phyloP scores from a whole-genome alignment of 176 grass and related monocot genomes.

The Aegilops tauschii region DNA sequence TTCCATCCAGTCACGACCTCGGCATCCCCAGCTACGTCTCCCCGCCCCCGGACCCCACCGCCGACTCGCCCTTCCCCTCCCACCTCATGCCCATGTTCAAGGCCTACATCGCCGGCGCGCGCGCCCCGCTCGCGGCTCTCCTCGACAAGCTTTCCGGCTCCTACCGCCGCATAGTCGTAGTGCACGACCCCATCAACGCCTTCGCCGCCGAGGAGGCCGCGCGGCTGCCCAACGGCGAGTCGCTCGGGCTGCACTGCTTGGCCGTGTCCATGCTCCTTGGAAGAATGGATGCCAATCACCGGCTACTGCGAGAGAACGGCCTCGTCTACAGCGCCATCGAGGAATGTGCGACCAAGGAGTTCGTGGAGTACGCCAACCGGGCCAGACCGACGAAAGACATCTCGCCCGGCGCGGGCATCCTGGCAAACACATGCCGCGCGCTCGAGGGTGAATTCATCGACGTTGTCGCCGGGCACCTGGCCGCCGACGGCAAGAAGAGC shows the following conservation, averaged over 20 bases:
- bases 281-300: background rate
- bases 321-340: background rate
- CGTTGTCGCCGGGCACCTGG: background rate
- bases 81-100: slow-evolving; percentile 38
- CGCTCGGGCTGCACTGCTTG: slow-evolving; percentile 30
- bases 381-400: background rate
- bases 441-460: slow-evolving; percentile 59
- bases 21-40: slow-evolving; percentile 37
- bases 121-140: slow-evolving; percentile 11
- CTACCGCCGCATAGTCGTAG: slow-evolving; percentile 35
- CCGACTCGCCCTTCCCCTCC: slow-evolving; percentile 24
- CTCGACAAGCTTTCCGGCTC: slow-evolving; percentile 24
- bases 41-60: slow-evolving; percentile 29
- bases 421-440: slow-evolving; percentile 36
- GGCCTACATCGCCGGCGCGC: slow-evolving; percentile 13
- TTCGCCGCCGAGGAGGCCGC: slow-evolving; percentile 34
- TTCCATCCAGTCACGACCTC: slow-evolving; percentile 39
- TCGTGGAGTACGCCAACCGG: background rate
- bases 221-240: slow-evolving; percentile 18
- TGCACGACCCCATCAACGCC: slow-evolving; percentile 40
- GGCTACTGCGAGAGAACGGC: slow-evolving; percentile 1
- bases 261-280: background rate
- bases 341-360: slow-evolving; percentile 14
- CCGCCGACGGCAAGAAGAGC: slow-evolving; percentile 18
- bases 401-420: background rate